Evolutionary conservation across 2,329 filamentous ascomycete species (phyloP).

Genomic region (Aspergillus udagawae): DNA sequence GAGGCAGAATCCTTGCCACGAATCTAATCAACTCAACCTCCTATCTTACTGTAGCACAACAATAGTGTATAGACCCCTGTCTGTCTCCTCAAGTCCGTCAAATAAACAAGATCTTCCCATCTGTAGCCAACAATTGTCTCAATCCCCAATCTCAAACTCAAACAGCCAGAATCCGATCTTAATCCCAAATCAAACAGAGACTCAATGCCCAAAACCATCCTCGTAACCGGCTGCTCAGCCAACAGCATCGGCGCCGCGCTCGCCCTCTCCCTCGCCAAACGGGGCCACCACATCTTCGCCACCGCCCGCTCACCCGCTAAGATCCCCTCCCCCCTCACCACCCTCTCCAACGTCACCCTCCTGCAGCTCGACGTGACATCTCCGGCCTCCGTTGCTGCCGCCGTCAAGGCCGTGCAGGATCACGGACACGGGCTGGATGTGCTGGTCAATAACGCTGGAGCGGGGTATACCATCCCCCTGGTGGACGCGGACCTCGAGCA

Average conservation of each 20-base stretch:
- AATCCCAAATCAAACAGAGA: no score
- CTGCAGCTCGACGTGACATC: conserved; percentile 24
- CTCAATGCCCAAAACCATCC: not conserved
- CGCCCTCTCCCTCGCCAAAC: conserved; percentile 33
- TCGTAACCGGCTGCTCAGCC: conserved; percentile 28
- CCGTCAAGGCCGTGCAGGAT: conserved; percentile 12
- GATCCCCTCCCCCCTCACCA: conserved; percentile 20
- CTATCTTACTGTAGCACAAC: no score
- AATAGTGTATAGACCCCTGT: no score
- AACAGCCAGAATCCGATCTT: no score
- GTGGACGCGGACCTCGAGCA: conserved; percentile 19
- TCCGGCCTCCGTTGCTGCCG: conserved; percentile 14
- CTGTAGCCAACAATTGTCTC: no score
- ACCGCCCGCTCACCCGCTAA: conserved; percentile 38
- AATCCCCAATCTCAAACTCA: no score
- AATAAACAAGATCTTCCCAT: no score
- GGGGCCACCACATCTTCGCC: conserved; percentile 40
- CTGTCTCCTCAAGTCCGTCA: no score
- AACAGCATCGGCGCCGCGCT: conserved; percentile 42
- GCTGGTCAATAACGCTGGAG: conserved; percentile 41
- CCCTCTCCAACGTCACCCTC: conserved; percentile 19
- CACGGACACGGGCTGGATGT: conserved; percentile 30
- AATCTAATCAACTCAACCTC: no score
- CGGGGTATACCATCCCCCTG: conserved; percentile 22
- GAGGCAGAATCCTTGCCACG: no score